Percentiles rank a stretch among this genome's conserved stretches.
Conservation (phyloP, 1,139 yeast species). For the Saccharomyces hybrid region DNA sequence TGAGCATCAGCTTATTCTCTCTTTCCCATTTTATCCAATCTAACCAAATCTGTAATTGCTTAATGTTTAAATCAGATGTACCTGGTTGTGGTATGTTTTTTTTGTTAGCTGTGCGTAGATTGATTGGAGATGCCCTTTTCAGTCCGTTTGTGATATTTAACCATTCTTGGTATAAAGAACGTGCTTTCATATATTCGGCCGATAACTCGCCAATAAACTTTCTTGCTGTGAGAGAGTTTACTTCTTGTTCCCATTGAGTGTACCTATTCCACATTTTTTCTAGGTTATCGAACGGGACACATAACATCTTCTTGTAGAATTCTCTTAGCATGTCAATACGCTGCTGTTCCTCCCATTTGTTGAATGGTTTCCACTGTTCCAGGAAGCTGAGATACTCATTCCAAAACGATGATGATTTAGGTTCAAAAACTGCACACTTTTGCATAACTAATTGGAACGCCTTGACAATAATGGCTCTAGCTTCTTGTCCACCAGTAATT, state of each 20-base stretch:
- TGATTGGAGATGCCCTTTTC: constrained; percentile 31
- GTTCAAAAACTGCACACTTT: constrained; percentile 67
- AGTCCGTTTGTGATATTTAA: constrained; percentile 46
- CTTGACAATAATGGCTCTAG: constrained; percentile 65
- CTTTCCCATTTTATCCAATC: constrained; percentile 78
- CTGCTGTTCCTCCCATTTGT: constrained; percentile 84
- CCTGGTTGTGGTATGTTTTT: constrained; percentile 35
- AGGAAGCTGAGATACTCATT: constrained; percentile 74
- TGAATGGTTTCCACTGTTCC: constrained; percentile 68
- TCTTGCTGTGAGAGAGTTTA: constrained; percentile 71
- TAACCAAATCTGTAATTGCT: constrained; percentile 52
- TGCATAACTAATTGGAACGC: constrained; percentile 82
- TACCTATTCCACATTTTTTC: constrained; percentile 79
- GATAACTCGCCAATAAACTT: constrained; percentile 79
- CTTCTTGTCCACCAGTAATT: constrained; percentile 77
- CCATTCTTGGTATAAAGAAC: constrained; percentile 73
- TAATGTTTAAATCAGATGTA: constrained; percentile 29
- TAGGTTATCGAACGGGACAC: constrained; percentile 64
- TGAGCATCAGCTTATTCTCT: constrained; percentile 56
- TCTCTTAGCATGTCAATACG: constrained; percentile 71
- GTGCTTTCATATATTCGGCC: constrained; percentile 82
- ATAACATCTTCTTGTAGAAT: constrained; percentile 61
- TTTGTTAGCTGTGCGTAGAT: constrained; percentile 31
- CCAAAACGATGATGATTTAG: constrained; percentile 70
- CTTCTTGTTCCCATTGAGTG: constrained; percentile 73